Evolutionary conservation across 208 protist species (phyloP).

Genomic region (Acanthamoeba culbertsoni): DNA sequence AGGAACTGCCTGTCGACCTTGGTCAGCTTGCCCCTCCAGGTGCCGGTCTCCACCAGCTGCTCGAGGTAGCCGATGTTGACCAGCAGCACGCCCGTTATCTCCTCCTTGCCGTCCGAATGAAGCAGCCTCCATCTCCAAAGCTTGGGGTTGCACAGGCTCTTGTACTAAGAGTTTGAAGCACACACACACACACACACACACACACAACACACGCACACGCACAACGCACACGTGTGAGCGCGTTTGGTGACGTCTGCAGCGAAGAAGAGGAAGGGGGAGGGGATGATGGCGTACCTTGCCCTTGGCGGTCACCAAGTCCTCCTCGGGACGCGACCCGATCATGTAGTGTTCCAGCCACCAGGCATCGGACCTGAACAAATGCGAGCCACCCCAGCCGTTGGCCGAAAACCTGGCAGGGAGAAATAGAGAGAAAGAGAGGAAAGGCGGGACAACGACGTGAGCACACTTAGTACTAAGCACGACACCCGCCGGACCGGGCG

Average conservation of each 20-base stretch:
- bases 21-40: not conserved
- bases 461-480: too few relatives aligned
- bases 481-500: too few relatives aligned
- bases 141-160: slow-evolving; percentile 21
- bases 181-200: too few relatives aligned
- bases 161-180: not conserved
- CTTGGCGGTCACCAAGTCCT: not conserved
- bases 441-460: not conserved
- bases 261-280: not conserved
- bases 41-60: not conserved
- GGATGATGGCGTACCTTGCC: not conserved
- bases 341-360: slow-evolving; percentile 42
- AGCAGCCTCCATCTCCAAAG: slow-evolving; percentile 32
- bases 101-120: slow-evolving; percentile 12
- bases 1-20: slow-evolving; percentile 20
- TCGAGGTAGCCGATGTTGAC: slow-evolving; percentile 34
- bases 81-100: not conserved
- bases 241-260: too few relatives aligned
- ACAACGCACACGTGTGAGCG: too few relatives aligned
- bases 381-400: not conserved
- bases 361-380: not conserved
- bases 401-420: not conserved
- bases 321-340: not conserved
- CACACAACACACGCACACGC: too few relatives aligned
- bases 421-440: not conserved